These are phyloP conservation scores for Ceratobasidium sp. DNA, from an alignment of 1,284 basidiomycete genomes.

Conservation along the genomic window DNA sequence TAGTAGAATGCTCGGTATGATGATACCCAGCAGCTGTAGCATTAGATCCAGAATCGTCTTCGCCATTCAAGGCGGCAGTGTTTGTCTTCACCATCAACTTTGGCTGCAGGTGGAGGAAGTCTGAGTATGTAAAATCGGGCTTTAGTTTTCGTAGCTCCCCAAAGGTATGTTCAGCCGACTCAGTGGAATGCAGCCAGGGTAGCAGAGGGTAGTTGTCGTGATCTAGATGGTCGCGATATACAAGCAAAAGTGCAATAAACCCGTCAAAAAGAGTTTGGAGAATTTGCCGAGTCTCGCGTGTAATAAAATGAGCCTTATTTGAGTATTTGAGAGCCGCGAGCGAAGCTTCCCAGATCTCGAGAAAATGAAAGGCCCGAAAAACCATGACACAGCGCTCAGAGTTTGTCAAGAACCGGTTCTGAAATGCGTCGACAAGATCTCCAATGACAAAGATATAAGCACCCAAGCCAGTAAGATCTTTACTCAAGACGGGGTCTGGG, in stretches of 20 bases:
- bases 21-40: conserved; percentile 2
- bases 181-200: conserved; percentile 57
- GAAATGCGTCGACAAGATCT: conserved; percentile 55
- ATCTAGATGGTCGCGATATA: conserved; percentile 54
- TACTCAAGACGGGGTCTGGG: not conserved
- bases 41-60: conserved; percentile 42
- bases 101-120: conserved; percentile 54
- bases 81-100: conserved; percentile 43
- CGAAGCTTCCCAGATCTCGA: conserved; percentile 54
- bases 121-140: conserved; percentile 55
- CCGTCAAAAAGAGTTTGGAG: conserved; percentile 52
- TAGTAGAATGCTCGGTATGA: not conserved
- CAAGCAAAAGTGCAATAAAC: conserved; percentile 51
- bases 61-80: not conserved
- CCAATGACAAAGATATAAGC: conserved; percentile 56
- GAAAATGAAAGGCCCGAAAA: conserved; percentile 54
- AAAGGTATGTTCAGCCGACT: conserved; percentile 56
- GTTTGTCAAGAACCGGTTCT: conserved; percentile 53
- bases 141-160: conserved; percentile 52
- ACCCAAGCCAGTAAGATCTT: not conserved
- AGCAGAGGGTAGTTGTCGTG: conserved; percentile 51
- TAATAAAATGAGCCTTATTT: conserved; percentile 51
- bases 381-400: conserved; percentile 54
- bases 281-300: conserved; percentile 54
- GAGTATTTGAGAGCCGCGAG: conserved; percentile 49